Evolutionary conservation across 2,329 filamentous ascomycete species (phyloP).

Genomic region (Stemphylium beticola): DNA sequence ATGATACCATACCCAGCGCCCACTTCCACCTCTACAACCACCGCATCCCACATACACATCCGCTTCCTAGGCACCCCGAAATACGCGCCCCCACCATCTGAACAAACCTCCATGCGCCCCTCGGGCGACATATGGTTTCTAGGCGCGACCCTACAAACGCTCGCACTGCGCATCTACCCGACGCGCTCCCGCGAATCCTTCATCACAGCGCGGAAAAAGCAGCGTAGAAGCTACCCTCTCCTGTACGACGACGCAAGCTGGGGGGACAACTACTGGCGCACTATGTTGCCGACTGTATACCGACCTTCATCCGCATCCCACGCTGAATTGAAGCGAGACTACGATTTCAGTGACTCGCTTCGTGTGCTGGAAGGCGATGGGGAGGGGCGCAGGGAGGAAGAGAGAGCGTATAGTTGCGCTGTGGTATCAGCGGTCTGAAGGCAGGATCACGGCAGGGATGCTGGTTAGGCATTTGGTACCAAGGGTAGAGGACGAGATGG

Average conservation of each 20-base stretch:
- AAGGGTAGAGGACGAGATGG: constrained; percentile 3
- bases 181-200: constrained; percentile 14
- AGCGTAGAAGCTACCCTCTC: background rate
- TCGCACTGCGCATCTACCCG: constrained; percentile 20
- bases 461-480: constrained; percentile 1
- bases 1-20: constrained; percentile 9
- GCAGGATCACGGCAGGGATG: constrained; percentile 4
- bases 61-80: constrained; percentile 25
- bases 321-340: constrained; percentile 2
- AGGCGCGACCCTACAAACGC: constrained; percentile 28
- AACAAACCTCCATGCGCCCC: constrained; percentile 14
- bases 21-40: too few relatives aligned
- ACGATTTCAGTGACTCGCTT: background rate
- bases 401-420: constrained; percentile 18
- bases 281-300: constrained; percentile 3
- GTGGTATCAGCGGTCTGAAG: background rate
- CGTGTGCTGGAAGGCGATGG: background rate
- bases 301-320: constrained; percentile 22
- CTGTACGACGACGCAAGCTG: background rate
- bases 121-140: constrained; percentile 32
- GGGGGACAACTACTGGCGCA: background rate
- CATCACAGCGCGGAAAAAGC: background rate
- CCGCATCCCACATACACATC: too few relatives aligned
- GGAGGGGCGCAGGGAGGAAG: background rate
- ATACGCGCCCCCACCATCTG: constrained; percentile 23